phyloP scores from a whole-genome alignment of 2,329 filamentous ascomycete species.

The Aspergillus clavatus region DNA sequence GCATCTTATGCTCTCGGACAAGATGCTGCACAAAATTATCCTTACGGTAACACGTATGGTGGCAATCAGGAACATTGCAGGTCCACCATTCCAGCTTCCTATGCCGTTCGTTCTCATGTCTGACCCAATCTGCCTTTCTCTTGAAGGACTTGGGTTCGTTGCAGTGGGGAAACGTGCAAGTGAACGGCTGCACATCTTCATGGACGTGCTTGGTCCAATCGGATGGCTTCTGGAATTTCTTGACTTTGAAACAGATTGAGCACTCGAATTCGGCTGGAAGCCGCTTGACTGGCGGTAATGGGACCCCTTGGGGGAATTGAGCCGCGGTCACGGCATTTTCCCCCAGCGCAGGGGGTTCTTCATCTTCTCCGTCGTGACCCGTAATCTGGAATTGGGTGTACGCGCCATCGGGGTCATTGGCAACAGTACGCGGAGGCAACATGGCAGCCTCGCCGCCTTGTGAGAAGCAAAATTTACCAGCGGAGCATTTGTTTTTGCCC shows the following conservation, averaged over 20 bases:
- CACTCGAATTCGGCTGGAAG: slow-evolving; percentile 89
- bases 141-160: slow-evolving; percentile 88
- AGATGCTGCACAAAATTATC: slow-evolving; percentile 93
- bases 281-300: slow-evolving; percentile 68
- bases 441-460: slow-evolving; percentile 62
- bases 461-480: slow-evolving; percentile 59
- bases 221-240: slow-evolving; percentile 83
- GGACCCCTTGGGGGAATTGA: slow-evolving; percentile 75
- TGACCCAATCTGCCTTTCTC: slow-evolving; percentile 91
- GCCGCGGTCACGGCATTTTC: slow-evolving; percentile 67
- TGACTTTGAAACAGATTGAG: slow-evolving; percentile 76
- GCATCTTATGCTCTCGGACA: slow-evolving; percentile 82
- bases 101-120: slow-evolving; percentile 89
- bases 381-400: slow-evolving; percentile 52
- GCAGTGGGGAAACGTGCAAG: slow-evolving; percentile 81
- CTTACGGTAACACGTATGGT: slow-evolving; percentile 76
- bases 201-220: slow-evolving; percentile 97
- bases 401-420: slow-evolving; percentile 55
- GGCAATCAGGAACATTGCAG: slow-evolving; percentile 75
- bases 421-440: slow-evolving; percentile 50
- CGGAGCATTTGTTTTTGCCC: slow-evolving; percentile 54
- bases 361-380: slow-evolving; percentile 55
- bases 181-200: slow-evolving; percentile 89
- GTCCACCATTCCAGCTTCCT: slow-evolving; percentile 88
- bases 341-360: slow-evolving; percentile 59